phyloP scores from a whole-genome alignment of 768 basidiomycete genomes.

The Aureoboletus auriporus region DNA sequence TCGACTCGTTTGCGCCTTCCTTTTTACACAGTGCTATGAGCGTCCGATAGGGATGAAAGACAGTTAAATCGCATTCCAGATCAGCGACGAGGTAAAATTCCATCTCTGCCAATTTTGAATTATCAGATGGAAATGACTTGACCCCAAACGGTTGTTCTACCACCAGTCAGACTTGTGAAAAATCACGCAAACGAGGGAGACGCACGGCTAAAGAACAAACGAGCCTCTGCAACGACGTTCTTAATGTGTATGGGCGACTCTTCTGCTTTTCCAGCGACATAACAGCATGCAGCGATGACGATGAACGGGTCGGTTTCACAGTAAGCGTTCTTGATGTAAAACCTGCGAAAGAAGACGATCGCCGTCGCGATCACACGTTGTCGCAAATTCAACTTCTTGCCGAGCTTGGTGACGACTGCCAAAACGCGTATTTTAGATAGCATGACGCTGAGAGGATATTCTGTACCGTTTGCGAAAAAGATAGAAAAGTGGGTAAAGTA shows the following conservation, averaged over 20 bases:
- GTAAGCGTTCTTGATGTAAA: conserved; percentile 93
- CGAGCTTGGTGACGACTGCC: conserved; percentile 80
- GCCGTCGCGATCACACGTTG: conserved; percentile 94
- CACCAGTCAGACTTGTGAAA: neutral
- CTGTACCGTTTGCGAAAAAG: conserved; percentile 79
- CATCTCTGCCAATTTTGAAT: conserved; percentile 95
- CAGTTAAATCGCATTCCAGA: conserved; percentile 87
- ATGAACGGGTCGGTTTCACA: conserved; percentile 95
- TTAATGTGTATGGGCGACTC: conserved; percentile 96
- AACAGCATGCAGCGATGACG: conserved; percentile 90
- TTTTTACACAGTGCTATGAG: conserved; percentile 73
- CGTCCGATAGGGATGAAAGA: conserved; percentile 95
- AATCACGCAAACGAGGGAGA: conserved; percentile 5
- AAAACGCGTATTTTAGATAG: neutral
- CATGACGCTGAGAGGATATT: neutral
- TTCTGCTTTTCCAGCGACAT: conserved; percentile 96
- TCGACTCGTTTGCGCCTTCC: conserved; percentile 36
- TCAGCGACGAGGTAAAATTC: conserved; percentile 98
- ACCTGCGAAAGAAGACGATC: conserved; percentile 92
- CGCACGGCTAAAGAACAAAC: conserved; percentile 69
- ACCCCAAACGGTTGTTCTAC: conserved; percentile 64
- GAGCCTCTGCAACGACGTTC: conserved; percentile 80
- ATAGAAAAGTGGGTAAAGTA: conserved; percentile 77
- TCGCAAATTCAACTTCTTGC: conserved; percentile 75
- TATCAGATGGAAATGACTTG: conserved; percentile 82